Base-by-base conservation (phyloP, 2,329 filamentous ascomycete species). In the Ophiosphaerella narmari region DNA sequence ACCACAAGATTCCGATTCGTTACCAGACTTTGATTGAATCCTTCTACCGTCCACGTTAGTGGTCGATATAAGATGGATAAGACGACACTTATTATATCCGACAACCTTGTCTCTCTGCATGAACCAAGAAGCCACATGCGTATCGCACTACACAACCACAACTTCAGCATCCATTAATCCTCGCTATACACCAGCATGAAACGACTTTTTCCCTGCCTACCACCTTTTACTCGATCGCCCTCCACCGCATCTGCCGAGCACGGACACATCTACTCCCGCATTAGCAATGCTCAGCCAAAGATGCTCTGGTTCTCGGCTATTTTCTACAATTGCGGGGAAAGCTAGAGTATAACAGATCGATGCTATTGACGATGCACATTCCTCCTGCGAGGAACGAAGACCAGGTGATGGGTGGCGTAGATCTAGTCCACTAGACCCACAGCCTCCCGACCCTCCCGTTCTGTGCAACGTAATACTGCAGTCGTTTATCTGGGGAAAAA, bases 11-110 rank as follows among this genome's bases (percentile, higher is more conserved):
- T 23, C 43, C 35, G 34, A 45, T 45, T 45, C 26, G 43, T 35
- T 55, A 55, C 55, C 47, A 39, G 31, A 36, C n/a, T 36, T 18
- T 31, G 35, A 36, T 38, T 35, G 37, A 43, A 42, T 39, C 43
- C 50, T 55, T 41, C 21, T 16, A 33, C 35, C 46, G 26, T 23
- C 39, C 37, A 48, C 38, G 33, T 57, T 46, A 51, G 18, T 48
- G 39, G 21, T 48, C 43, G 43, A 41, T 52, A 57, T 60, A 55
- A 57, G 23, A 40, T 18, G 41, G 35, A 52, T 55, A 46, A 29
- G 39, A 39, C 18, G 38, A 14, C 47, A 43, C 38, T 35, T 32
- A 49, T 49, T 50, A 44, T 18, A 39, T 18, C 40, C 43, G 49
- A 41, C 40, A 53, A 39, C 38, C 39, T 39, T 33, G 31, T 29